A percentile compares a stretch with the other conserved stretches of the same genome.
Conservation (phyloP, 306 rosid genomes). For the Quercus engelmannii region DNA sequence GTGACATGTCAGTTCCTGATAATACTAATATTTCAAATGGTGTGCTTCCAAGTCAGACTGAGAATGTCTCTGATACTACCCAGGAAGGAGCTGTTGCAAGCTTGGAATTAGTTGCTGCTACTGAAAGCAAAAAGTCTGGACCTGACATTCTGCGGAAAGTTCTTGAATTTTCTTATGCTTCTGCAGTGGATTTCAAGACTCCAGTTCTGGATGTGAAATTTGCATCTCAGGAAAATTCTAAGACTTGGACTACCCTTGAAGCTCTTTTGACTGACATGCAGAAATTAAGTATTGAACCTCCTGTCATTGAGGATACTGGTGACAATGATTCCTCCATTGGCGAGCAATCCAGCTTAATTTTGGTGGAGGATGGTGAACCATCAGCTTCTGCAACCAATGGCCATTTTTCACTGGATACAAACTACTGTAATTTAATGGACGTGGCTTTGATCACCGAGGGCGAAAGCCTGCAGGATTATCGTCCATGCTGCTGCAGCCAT, state of each 20-base stretch:
- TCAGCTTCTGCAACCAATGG: constrained; percentile 19
- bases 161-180: constrained; percentile 52
- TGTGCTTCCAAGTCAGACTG: constrained; percentile 20
- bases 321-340: constrained; percentile 8
- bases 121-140: constrained; percentile 21
- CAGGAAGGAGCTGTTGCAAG: constrained; percentile 16
- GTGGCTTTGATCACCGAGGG: constrained; percentile 29
- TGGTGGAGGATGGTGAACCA: constrained; percentile 36
- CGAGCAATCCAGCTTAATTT: constrained; percentile 47
- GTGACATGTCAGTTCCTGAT: constrained; percentile 20
- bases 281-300: constrained; percentile 27
- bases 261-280: constrained; percentile 42
- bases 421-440: constrained; percentile 30
- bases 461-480: constrained; percentile 32
- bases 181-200: constrained; percentile 54
- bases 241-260: constrained; percentile 37
- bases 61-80: constrained; percentile 9
- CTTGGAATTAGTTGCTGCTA: constrained; percentile 13
- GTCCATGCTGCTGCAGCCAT: constrained; percentile 35
- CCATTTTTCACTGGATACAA: constrained; percentile 36
- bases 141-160: constrained; percentile 50
- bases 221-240: constrained; percentile 29
- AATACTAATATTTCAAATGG: constrained; percentile 8
- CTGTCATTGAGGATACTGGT: constrained; percentile 25
- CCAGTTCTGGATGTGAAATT: constrained; percentile 79